Evolutionary conservation across 1,284 basidiomycete species (phyloP), one percentile per base, ranked within the genome.

Genomic region (Leccinum angustisporum): DNA sequence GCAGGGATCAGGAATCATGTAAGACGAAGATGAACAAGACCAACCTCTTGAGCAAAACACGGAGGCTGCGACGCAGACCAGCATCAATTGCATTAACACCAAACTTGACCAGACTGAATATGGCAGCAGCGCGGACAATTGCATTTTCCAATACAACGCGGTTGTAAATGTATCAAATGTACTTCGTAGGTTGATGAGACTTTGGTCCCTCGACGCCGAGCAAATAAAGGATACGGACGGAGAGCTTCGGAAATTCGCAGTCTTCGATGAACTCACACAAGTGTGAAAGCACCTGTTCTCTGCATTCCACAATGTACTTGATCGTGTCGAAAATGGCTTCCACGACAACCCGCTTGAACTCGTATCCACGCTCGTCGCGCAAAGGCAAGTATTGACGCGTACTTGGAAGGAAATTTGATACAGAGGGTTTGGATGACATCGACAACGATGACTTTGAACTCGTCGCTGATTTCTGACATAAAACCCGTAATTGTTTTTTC

Each of bases 261-360:
- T 99, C 97, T 79, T 99, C 97, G 75, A 99, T 99, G 77, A 99
- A 99, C 77, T 99, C 97, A 83, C 97, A 99, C n/a, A 99, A 86
- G 74, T 99, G 95, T 11, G 95, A 95, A 51, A 99, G 86, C 1
- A 97, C 97, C 78, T 91, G 91, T 75, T 98, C 97, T 78, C 97
- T 97, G 80, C 91, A 94, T 63, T 98, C 97, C 54, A 82, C 80
- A 72, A 99, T 98, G 79, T 89, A 98, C 76, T 97, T 97, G 84
- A 99, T 94, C 97, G 99, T 99, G 78, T 99, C 97, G 76, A 99
- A 99, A 75, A 99, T 99, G 53, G 97, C 97, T 77, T 99, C 97
- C 46, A 99, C 97, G 52, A 99, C 95, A 3, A 97, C 95, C 55
- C 96, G 93, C 81, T 99, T 99, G 84, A 98, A 99, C 74, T 99